A percentile compares a stretch with the other conserved stretches of the same genome.
Conservation (phyloP, 169 alveolate species). For the Plasmodium gonderi region DNA sequence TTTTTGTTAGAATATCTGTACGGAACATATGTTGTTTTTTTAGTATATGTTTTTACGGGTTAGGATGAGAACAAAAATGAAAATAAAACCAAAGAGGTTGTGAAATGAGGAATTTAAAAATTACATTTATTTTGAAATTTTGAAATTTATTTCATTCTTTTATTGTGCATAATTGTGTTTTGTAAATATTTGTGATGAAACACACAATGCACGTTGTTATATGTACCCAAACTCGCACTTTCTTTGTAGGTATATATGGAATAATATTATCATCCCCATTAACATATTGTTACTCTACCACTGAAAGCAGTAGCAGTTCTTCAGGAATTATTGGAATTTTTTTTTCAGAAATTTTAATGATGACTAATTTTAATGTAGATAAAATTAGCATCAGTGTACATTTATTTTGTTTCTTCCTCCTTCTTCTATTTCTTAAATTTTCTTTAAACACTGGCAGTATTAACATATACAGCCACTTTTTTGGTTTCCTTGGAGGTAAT, state of each 20-base stretch:
- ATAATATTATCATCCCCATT: constrained; percentile 67
- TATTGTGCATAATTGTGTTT: no score
- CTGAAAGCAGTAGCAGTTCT: constrained; percentile 75
- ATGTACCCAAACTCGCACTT: background rate
- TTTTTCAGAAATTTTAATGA: constrained; percentile 75
- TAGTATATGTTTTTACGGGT: constrained; percentile 74
- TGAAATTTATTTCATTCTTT: no score
- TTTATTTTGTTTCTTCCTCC: constrained; percentile 73
- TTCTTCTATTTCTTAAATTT: constrained; percentile 67
- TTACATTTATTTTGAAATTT: no score
- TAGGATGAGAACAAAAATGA: background rate
- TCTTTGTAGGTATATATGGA: constrained; percentile 70
- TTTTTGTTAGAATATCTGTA: constrained; percentile 72
- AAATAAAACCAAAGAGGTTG: background rate
- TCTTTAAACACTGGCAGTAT: constrained; percentile 64
- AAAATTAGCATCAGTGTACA: constrained; percentile 75
- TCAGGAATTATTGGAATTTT: constrained; percentile 74
- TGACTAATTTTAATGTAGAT: constrained; percentile 77
- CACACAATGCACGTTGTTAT: background rate
- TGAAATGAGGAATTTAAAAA: background rate
- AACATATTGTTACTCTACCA: constrained; percentile 74
- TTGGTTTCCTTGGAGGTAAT: constrained; percentile 76
- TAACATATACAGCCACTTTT: constrained; percentile 71
- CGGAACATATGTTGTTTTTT: constrained; percentile 74
- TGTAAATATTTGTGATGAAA: background rate